Base-by-base conservation (phyloP, 352 stramenopile species). In the Phytophthora cactorum region DNA sequence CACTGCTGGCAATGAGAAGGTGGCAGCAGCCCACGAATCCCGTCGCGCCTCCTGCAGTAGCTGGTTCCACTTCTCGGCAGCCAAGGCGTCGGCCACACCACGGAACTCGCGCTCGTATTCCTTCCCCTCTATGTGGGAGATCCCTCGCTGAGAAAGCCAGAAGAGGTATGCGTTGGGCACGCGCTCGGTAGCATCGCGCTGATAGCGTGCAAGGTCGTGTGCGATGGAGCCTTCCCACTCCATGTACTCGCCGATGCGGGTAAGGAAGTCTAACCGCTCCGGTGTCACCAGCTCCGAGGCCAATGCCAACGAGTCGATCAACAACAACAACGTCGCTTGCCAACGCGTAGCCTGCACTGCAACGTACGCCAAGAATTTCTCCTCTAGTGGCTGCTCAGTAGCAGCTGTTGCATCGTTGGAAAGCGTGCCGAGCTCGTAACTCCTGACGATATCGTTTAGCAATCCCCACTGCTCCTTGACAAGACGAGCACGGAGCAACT, bases 211-310 rank as follows among this genome's bases (percentile, higher is more conserved):
- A 22, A 93, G 63, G 46, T 95, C 88, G 66, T 94, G 88, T 22
- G 88, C 86, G 43, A 95, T 81, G 51, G 85, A 93, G 58, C 86
- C 88, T 69, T 95, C 83, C 84, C 86, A 95, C 70, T 94, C 86
- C 75, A 95, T 89, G 77, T 92, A 91, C 69, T 88, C 85, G 53
- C 88, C 88, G 17, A 93, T 88, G 28, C 73, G 77, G 49, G 72
- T 66, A 29, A 95, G 67, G 50, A 88, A 89, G 39, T 84, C 71
- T 29, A 95, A 76, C 1, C 80, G 81, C 53, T 76, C 75, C 4
- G 76, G 73, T 31, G 84, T 93, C 58, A 92, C 57, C 29, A 80
- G 63, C 38, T 92, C 84, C 12, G 82, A 68, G 41, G 77, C 72
- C 7, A 95, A 64, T 25, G 84, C 78, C 43, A 93, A 49, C 34